Evolutionary conservation across 2,329 filamentous ascomycete species (phyloP).

Genomic region (Sclerotinia glacialis): DNA sequence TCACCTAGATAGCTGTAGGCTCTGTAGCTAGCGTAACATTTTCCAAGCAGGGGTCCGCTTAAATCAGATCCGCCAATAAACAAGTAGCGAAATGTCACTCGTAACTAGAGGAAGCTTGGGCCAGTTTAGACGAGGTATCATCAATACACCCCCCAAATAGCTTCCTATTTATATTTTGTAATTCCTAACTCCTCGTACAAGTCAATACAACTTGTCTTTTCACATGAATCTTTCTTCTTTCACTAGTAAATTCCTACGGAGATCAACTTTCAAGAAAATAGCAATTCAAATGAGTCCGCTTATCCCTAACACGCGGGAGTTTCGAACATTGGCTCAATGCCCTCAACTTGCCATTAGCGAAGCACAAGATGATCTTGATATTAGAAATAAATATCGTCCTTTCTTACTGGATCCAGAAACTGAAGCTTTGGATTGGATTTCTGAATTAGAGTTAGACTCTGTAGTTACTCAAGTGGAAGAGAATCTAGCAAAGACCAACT

Average conservation of each 20-base stretch:
- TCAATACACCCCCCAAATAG: neutral
- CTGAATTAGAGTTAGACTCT: conserved; percentile 53
- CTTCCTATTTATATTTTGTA: neutral
- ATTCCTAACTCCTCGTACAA: neutral
- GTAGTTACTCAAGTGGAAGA: conserved; percentile 50
- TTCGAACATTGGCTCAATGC: conserved; percentile 15
- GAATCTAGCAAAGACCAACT: conserved; percentile 42
- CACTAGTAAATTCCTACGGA: neutral
- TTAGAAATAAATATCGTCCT: conserved; percentile 51
- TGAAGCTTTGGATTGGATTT: conserved; percentile 53
- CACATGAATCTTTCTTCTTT: neutral
- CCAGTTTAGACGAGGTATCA: conserved; percentile 1
- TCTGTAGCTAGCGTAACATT: neutral
- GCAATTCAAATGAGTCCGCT: neutral
- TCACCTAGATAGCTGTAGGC: neutral
- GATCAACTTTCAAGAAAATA: neutral
- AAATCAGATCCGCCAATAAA: neutral
- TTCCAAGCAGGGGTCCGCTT: neutral
- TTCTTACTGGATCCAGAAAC: conserved; percentile 49
- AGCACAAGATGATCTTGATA: conserved; percentile 9
- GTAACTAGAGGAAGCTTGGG: neutral
- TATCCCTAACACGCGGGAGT: neutral
- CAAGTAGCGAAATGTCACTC: conserved; percentile 2
- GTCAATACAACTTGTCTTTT: neutral
- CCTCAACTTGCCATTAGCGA: conserved; percentile 10